Base-by-base conservation (phyloP, 2,329 filamentous ascomycete species). In the Chaetothyriales sp. region DNA sequence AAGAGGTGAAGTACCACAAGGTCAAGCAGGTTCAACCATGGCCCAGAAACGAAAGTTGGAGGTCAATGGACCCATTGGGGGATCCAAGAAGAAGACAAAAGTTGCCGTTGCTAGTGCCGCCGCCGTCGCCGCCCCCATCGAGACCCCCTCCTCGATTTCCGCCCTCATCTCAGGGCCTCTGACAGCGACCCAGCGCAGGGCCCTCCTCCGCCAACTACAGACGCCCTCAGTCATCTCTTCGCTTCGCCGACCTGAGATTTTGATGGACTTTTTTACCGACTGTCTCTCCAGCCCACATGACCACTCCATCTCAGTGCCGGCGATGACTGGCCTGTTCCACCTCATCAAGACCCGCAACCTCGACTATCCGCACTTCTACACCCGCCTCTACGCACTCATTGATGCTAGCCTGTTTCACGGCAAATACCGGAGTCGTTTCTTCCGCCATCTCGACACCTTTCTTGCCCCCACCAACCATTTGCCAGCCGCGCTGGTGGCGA, bases 211-310 rank as follows among this genome's bases (percentile, higher is more conserved):
- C 53, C 51, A 55, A 51, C 54, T 60, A 5, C 58, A 59, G 43
- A 48, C 51, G 3, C 55, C 55, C 3, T 50, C 45, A 1, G 48
- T 51, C 25, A 76, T 84, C 54, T 83, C 93, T 68, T 81, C 86
- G 1, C 78, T 78, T 43, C 80, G 80, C 32, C 85, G 87, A 55
- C 84, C 88, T 1, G 90, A 96, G 63, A 75, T 94, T 43, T 76
- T 98, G 32, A 88, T 95, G 75, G 92, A 98, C 70, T 98, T 96
- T 66, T 71, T 98, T 50, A 95, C 88, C n/a, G 86, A 92, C 68
- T 93, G 83, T 26, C 96, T 94, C 70, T 39, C 32, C 10, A 77
- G 95, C 61, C 72, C 81, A 6, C 88, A 90, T 48, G 92, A 92
- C 44, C 84, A 87, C 12, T 87, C 82, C 46, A 51, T 58, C 25